phyloP scores from a whole-genome alignment of 345 rosid genomes.

The Linum lewisii region DNA sequence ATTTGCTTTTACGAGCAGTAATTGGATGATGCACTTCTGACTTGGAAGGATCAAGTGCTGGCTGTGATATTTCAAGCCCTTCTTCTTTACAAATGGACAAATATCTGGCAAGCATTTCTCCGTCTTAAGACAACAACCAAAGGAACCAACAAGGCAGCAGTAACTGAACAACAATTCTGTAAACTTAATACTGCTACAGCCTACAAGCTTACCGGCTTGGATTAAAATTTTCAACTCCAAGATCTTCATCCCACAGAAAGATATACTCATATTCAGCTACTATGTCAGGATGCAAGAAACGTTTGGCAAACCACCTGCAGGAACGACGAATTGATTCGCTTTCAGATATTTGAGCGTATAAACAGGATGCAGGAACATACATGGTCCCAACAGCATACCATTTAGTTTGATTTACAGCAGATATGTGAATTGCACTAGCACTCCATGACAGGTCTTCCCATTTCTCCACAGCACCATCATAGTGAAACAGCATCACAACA shows the following conservation, averaged over 20 bases:
- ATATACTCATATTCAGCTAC: constrained; percentile 63
- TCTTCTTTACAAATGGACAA: constrained; percentile 54
- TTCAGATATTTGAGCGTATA: background rate
- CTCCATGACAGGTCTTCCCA: constrained; percentile 46
- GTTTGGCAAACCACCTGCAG: constrained; percentile 92
- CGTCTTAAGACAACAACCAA: background rate
- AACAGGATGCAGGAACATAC: background rate
- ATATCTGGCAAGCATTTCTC: constrained; percentile 33
- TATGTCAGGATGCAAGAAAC: constrained; percentile 90
- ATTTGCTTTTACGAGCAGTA: constrained; percentile 49
- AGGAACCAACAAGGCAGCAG: background rate
- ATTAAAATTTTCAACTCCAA: constrained; percentile 70
- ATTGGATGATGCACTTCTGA: constrained; percentile 70
- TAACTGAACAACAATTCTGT: background rate
- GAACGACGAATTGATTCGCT: constrained; percentile 5
- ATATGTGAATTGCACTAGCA: constrained; percentile 31
- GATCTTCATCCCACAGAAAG: constrained; percentile 96
- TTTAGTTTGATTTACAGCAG: constrained; percentile 50
- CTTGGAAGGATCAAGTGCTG: constrained; percentile 75
- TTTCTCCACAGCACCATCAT: constrained; percentile 40
- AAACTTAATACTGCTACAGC: background rate
- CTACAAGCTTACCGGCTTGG: constrained; percentile 39
- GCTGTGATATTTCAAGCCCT: constrained; percentile 88
- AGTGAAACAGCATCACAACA: constrained; percentile 50
- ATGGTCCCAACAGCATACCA: constrained; percentile 23